Evolutionary conservation across 495 filamentous ascomycete species (phyloP).

Genomic region (Rostrohypoxylon terebratum): DNA sequence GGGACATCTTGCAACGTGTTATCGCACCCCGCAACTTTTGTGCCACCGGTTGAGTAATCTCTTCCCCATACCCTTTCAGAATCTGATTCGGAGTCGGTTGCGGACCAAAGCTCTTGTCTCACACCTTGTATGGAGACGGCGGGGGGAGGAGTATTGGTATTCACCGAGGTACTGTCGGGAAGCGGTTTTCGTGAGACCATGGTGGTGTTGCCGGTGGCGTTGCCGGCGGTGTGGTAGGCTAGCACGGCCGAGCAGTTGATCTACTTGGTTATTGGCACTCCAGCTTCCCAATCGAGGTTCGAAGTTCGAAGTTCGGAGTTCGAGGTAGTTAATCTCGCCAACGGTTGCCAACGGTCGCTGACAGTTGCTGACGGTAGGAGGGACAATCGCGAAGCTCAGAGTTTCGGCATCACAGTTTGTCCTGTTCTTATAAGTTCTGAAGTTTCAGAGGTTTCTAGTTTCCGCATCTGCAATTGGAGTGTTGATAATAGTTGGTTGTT

Average conservation of each 20-base stretch:
- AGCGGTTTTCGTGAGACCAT: conserved; percentile 57
- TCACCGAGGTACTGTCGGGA: conserved; percentile 47
- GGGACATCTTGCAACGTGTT: conserved; percentile 44
- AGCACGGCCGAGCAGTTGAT: conserved; percentile 29
- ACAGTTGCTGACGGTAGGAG: not conserved
- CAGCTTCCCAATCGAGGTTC: not conserved
- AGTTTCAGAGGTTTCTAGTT: too few relatives aligned
- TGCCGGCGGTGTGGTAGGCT: conserved; percentile 15
- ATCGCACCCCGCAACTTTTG: conserved; percentile 23
- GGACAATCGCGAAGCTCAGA: conserved; percentile 24
- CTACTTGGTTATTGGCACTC: not conserved
- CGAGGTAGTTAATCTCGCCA: conserved; percentile 23
- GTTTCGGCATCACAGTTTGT: conserved; percentile 39
- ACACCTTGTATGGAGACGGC: conserved; percentile 49
- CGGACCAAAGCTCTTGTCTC: conserved; percentile 50
- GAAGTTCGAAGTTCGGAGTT: too few relatives aligned
- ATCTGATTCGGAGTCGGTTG: conserved; percentile 51
- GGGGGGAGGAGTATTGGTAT: conserved; percentile 42
- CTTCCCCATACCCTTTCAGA: conserved; percentile 54
- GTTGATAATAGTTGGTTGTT: not conserved
- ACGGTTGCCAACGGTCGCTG: not conserved
- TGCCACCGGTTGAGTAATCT: conserved; percentile 25
- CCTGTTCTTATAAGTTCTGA: not conserved
- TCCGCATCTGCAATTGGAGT: not conserved
- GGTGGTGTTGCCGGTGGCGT: conserved; percentile 41